These are phyloP conservation scores for Saccharomycopsis synnaedendra DNA, from an alignment of 805 yeast genomes.

Conservation along the genomic window DNA sequence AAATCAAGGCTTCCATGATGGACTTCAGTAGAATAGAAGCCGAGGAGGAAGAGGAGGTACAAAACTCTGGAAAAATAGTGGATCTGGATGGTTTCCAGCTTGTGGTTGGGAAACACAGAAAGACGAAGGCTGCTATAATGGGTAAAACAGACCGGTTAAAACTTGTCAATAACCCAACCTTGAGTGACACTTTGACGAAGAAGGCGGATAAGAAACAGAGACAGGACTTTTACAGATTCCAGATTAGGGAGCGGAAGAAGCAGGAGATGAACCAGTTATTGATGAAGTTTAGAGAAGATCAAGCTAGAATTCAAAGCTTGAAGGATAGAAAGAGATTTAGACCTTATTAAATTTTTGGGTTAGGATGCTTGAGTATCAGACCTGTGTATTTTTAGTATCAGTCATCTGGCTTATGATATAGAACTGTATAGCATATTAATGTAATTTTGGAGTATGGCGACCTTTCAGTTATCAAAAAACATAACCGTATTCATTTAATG, in stretches of 20 bases:
- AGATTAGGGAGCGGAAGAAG: slow-evolving; percentile 87
- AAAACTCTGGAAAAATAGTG: slow-evolving; percentile 46
- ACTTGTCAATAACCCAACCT: slow-evolving; percentile 27
- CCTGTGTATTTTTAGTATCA: too few relatives aligned
- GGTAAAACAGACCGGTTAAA: slow-evolving; percentile 37
- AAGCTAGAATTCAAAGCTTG: slow-evolving; percentile 69
- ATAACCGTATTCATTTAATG: too few relatives aligned
- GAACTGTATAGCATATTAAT: slow-evolving; percentile 3
- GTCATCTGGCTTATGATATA: neutral
- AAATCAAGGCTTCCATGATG: slow-evolving; percentile 50
- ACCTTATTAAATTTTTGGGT: slow-evolving; percentile 45
- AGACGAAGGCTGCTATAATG: slow-evolving; percentile 61
- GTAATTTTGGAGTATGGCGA: neutral
- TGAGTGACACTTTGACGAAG: slow-evolving; percentile 39
- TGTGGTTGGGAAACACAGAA: slow-evolving; percentile 81
- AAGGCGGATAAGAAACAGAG: slow-evolving; percentile 67
- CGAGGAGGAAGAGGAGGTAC: slow-evolving; percentile 42
- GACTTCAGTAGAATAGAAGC: slow-evolving; percentile 65
- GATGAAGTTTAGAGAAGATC: slow-evolving; percentile 79
- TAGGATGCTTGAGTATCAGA: too few relatives aligned
- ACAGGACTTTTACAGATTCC: slow-evolving; percentile 91
- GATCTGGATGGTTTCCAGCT: slow-evolving; percentile 93
- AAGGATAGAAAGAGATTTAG: slow-evolving; percentile 73
- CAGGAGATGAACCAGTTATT: slow-evolving; percentile 82
- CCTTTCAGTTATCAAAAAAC: too few relatives aligned